phyloP scores from a whole-genome alignment of 768 basidiomycete genomes.

The Psilocybe azurescens region DNA sequence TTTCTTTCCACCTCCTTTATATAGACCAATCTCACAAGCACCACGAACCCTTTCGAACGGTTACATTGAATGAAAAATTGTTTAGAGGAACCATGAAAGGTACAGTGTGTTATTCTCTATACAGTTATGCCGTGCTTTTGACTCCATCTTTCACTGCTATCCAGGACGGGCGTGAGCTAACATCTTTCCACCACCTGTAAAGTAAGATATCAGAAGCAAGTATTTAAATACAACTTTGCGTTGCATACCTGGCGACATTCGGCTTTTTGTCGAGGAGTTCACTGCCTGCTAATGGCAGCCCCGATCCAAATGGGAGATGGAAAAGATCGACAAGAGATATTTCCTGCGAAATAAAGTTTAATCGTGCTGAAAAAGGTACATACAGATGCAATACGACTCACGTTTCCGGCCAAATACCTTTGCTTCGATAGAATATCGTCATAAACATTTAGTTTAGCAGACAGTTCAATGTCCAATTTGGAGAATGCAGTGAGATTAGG shows the following conservation, averaged over 20 bases:
- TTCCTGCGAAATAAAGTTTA: constrained; percentile 21
- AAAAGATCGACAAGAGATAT: constrained; percentile 64
- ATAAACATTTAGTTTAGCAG: constrained; percentile 55
- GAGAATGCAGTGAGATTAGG: constrained; percentile 38
- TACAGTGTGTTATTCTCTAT: no score
- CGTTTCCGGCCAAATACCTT: constrained; percentile 62
- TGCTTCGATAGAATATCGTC: constrained; percentile 61
- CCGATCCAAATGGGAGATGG: constrained; percentile 50
- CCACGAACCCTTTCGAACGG: no score
- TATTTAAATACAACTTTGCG: background rate
- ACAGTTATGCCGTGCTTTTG: constrained; percentile 12
- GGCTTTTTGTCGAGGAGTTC: constrained; percentile 41
- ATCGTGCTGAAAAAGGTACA: background rate
- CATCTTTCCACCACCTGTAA: constrained; percentile 33
- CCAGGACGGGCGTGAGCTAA: constrained; percentile 54
- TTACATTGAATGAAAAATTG: no score
- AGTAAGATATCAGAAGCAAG: background rate
- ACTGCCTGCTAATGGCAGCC: constrained; percentile 26
- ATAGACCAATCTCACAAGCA: no score
- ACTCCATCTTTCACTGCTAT: constrained; percentile 47
- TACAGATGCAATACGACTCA: constrained; percentile 19
- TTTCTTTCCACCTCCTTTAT: no score
- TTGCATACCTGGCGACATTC: constrained; percentile 46
- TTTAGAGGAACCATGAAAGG: no score
- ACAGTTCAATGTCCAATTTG: constrained; percentile 32